Base-by-base conservation (phyloP, 352 stramenopile species). In the Phytophthora niederhauseri region DNA sequence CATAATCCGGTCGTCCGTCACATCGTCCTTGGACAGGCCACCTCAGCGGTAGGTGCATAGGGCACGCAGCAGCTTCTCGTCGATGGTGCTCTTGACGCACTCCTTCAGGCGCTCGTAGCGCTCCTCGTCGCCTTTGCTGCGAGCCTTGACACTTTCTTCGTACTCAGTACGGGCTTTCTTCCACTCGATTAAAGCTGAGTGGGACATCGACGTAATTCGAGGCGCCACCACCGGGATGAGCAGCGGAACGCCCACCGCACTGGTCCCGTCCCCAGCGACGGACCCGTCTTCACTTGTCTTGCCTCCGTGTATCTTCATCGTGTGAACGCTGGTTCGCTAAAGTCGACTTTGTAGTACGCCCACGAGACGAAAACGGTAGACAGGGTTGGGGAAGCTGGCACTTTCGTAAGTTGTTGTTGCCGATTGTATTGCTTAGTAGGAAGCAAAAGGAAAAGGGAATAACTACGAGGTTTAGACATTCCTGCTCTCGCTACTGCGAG, bases 301-400 rank as follows among this genome's bases (percentile, higher is more conserved):
- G 48, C 26, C 31, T 34, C 17, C 43, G 36, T n/a, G 49, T 28
- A 22, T 66, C 34, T 54, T 66, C 48, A 66, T 66, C 49, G 34
- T 59, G 59, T 59, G 59, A 66, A 66, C 59, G 36, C 0, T 36
- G 49, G 50, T 60, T 66, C 49, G 60, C 59, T 66, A 59, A 66
- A 66, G 59, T 41, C 59, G 50, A 66, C 59, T 66, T 66, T 67
- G 60, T 67, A 67, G 60, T 61, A 67, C 60, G 60, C 61, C 49
- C 50, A 67, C 49, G 51, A 64, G 50, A 66, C 36, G 36, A 52
- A 67, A 61, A 60, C 34, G 15, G 7, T 60, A 54, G 6, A 60
- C 24, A 61, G 26, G 50, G 50, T 67, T 67, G 11, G 60, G 60
- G 52, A 61, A 61, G 61, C 61, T 68, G 61, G 61, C 50, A 61